Evolutionary conservation across 2,329 filamentous ascomycete species (phyloP).

Genomic region (Ceratocystis harringtonii): DNA sequence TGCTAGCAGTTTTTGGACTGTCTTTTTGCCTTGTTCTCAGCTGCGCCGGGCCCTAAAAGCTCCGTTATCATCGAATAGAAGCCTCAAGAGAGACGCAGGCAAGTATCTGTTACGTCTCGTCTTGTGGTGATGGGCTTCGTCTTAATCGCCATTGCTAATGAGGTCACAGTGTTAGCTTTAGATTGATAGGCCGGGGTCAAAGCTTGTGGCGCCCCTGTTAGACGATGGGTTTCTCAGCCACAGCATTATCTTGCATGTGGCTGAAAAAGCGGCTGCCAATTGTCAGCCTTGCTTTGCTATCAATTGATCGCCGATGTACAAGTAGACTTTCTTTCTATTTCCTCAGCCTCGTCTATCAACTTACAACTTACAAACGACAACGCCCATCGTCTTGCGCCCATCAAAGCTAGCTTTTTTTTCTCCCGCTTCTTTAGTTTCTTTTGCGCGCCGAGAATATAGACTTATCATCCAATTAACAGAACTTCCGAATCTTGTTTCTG

Average conservation of each 20-base stretch:
- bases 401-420: background rate
- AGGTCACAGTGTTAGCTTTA: slow-evolving; percentile 7
- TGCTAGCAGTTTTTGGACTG: no score
- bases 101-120: background rate
- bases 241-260: no score
- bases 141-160: background rate
- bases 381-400: background rate
- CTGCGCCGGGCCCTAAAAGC: no score
- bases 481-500: background rate
- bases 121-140: background rate
- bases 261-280: background rate
- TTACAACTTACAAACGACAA: background rate
- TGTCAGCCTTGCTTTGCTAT: background rate
- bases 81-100: no score
- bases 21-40: no score
- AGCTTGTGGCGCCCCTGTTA: background rate
- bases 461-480: no score
- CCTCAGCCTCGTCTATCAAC: background rate
- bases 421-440: no score
- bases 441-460: no score
- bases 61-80: no score
- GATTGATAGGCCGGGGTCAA: slow-evolving; percentile 4
- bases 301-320: background rate
- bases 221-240: no score
- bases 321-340: background rate